Conservation (phyloP, 768 basidiomycete genomes). For the Cystofilobasidium ferigula region DNA sequence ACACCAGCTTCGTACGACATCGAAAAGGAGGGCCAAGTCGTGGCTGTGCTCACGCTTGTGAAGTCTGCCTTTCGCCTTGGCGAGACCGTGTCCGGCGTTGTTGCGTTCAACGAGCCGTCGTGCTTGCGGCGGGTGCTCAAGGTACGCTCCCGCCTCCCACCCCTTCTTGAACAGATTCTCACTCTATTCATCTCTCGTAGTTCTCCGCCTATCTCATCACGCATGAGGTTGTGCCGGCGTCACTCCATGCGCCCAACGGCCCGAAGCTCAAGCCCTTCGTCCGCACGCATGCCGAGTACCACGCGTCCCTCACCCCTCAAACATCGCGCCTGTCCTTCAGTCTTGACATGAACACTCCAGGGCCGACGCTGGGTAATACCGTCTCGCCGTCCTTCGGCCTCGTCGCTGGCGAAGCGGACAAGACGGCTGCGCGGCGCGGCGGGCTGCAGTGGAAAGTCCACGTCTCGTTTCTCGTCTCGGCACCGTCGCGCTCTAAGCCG, state of each 20-base stretch:
- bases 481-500: slow-evolving; percentile 40
- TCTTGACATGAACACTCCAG: slow-evolving; percentile 85
- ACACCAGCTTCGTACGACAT: slow-evolving; percentile 79
- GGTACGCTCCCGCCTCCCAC: slow-evolving; percentile 43
- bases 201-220: slow-evolving; percentile 81
- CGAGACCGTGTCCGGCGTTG: slow-evolving; percentile 79
- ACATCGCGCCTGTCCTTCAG: slow-evolving; percentile 70
- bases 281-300: slow-evolving; percentile 66
- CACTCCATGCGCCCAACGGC: slow-evolving; percentile 49
- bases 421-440: slow-evolving; percentile 41
- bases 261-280: slow-evolving; percentile 33
- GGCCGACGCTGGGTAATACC: slow-evolving; percentile 49
- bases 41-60: slow-evolving; percentile 81
- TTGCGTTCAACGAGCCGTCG: slow-evolving; percentile 68
- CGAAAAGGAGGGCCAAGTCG: slow-evolving; percentile 77
- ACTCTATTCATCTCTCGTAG: slow-evolving; percentile 40
- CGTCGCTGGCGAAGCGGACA: slow-evolving; percentile 41
- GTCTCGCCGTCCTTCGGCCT: slow-evolving; percentile 50
- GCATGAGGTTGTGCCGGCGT: slow-evolving; percentile 53
- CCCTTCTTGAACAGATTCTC: neutral
- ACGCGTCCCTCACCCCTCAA: slow-evolving; percentile 61
- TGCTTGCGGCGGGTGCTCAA: slow-evolving; percentile 68
- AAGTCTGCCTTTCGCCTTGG: slow-evolving; percentile 85
- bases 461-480: slow-evolving; percentile 66
- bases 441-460: slow-evolving; percentile 86